Evolutionary conservation across 768 basidiomycete genomes (phyloP), one percentile per base, ranked within the genome.

Genomic region (Filobasidium floriforme): DNA sequence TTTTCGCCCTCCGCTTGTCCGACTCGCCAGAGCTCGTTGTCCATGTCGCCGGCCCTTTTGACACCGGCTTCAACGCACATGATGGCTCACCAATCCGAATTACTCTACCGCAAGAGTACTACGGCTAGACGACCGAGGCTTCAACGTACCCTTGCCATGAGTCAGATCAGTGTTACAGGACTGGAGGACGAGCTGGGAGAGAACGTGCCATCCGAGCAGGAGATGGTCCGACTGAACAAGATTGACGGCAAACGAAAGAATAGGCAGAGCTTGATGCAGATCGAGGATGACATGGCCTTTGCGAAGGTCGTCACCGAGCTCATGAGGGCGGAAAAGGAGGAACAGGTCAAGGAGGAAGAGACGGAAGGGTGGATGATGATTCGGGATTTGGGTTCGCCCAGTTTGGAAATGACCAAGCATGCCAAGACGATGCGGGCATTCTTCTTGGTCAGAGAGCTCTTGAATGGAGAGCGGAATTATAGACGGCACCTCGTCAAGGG

Each of bases 261-360:
- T 29, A 59, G 66, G 22, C 66, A 67, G 51, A 52, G 44, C 22
- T 57, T 67, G 66, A 59, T 67, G 41, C 60, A 67, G 32, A 67
- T 67, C 26, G 66, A 67, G 29, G 66, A 67, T 10, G 66, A 67
- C 24, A 46, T n/a, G 37, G 61, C 46, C 7, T 67, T 67, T 26
- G 66, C 61, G n/a, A 61, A 62, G 32, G 55, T 52, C 4, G 61
- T 67, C 40, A 28, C 28, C 5, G 52, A 67, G 37, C 61, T 62
- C 11, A 59, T 67, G 64, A 29, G 37, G 14, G 61, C 26, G 41
- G 44, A 49, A 14, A 19, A 44, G n/a, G 61, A 62, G 22, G 44
- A 40, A 11, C 32, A 43, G 59, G 41, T 41, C 28, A 49, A 49
- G 46, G 59, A 60, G 37, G 41, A 60, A 37, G 41, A 40, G 28